These are phyloP conservation scores for Metarhizium rileyi DNA, from an alignment of 2,329 filamentous ascomycete genomes.

Conservation along the genomic window DNA sequence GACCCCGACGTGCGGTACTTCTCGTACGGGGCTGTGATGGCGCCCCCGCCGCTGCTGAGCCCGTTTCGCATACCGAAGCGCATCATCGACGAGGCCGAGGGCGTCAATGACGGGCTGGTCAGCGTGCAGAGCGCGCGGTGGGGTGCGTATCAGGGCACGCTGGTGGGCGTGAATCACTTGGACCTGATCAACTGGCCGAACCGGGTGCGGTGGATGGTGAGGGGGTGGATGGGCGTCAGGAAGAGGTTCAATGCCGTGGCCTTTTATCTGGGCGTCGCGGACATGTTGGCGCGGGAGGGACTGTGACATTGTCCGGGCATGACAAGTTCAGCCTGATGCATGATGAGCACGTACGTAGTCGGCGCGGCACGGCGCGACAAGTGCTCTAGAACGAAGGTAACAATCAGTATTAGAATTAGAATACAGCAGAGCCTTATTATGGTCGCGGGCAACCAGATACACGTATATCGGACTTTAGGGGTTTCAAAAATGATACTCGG, in stretches of 20 bases:
- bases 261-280: constrained; percentile 55
- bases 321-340: background rate
- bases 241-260: constrained; percentile 57
- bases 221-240: constrained; percentile 42
- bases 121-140: constrained; percentile 53
- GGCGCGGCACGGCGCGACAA: background rate
- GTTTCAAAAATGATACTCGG: background rate
- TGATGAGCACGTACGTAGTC: too few relatives aligned
- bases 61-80: constrained; percentile 45
- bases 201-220: constrained; percentile 42
- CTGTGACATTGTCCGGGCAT: constrained; percentile 16
- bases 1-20: constrained; percentile 46
- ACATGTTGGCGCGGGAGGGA: constrained; percentile 64
- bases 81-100: constrained; percentile 42
- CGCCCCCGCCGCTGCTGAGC: constrained; percentile 49
- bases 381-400: constrained; percentile 9
- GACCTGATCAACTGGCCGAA: constrained; percentile 63
- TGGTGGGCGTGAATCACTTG: constrained; percentile 51
- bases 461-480: background rate
- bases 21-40: constrained; percentile 47
- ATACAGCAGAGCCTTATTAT: constrained; percentile 16
- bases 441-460: constrained; percentile 7
- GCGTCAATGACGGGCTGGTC: constrained; percentile 57
- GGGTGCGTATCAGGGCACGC: constrained; percentile 55
- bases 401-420: constrained; percentile 15